Evolutionary conservation across 495 filamentous ascomycete genomes (phyloP), one percentile per base, ranked within the genome.

Genomic region (Parathielavia hyrcaniae): DNA sequence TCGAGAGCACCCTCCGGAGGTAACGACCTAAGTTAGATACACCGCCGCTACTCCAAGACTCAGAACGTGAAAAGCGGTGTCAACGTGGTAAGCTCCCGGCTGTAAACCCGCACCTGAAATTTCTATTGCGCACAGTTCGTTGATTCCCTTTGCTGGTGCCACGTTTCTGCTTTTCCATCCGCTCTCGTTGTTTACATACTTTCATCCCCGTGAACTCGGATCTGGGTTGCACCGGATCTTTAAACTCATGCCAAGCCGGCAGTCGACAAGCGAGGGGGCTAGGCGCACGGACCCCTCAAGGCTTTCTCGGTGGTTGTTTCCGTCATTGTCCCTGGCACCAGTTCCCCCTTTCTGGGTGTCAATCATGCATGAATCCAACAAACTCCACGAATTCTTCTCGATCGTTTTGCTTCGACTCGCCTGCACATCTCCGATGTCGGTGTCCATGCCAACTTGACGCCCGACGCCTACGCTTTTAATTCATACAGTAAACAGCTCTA

Each of bases 401-500:
- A n/a, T 35, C 17, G 12, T 38, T 54, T 53, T 44, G 23, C 39
- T 54, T 45, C 52, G 26, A 34, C 50, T 26, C 40, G 49, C n/a
- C 20, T 9, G 50, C 50, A 30, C 51, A n/a, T n/a, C n/a, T n/a
- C n/a, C 1, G 22, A 17, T 40, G 19, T 39, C 20, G 54, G 26
- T 23, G 20, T 8, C n/a, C 49, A 8, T 20, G 26, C 34, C 17
- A 39, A 19, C 13, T 50, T 36, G 39, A 47, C 38, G 36, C 19
- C 35, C n/a, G 35, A 44, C 52, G 12, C 41, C 45, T 41, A 9
- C 19, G 49, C 51, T 45, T 57, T 57, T 49, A 54, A 60, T 54
- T 40, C 16, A 54, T 13, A 23, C 16, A 10, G 19, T 45, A 17
- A 34, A 59, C 39, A 50, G 4, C 36, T 43, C 43, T n/a, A 8